Percentiles rank a stretch among this genome's conserved stretches.
These are phyloP conservation scores for Phialophora expanda DNA, from an alignment of 2,329 filamentous ascomycete genomes.

Conservation along the genomic window DNA sequence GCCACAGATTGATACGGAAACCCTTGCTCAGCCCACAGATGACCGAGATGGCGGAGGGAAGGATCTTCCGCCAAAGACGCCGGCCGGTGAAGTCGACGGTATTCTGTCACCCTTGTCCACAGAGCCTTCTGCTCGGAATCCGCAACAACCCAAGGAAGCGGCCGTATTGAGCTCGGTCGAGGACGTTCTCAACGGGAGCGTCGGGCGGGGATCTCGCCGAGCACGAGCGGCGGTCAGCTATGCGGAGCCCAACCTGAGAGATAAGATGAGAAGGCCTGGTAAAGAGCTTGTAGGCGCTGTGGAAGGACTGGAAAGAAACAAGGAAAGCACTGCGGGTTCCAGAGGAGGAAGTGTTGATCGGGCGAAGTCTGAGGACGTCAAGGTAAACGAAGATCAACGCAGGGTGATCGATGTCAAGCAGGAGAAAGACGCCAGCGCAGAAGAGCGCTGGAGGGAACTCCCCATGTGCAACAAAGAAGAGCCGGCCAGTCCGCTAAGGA, in stretches of 20 bases:
- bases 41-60: constrained; percentile 11
- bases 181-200: constrained; percentile 49
- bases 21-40: constrained; percentile 1
- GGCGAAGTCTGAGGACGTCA: constrained; percentile 27
- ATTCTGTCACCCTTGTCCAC: constrained; percentile 38
- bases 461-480: constrained; percentile 32
- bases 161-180: constrained; percentile 38
- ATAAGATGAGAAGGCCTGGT: constrained; percentile 82
- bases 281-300: constrained; percentile 79
- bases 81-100: constrained; percentile 26
- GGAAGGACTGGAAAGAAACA: constrained; percentile 56
- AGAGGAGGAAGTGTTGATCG: constrained; percentile 30
- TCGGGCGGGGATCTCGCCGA: constrained; percentile 69
- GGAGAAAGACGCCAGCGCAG: constrained; percentile 16
- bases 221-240: constrained; percentile 75
- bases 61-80: constrained; percentile 37
- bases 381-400: constrained; percentile 27
- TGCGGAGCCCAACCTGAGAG: constrained; percentile 77
- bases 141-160: constrained; percentile 32
- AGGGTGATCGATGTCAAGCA: constrained; percentile 30
- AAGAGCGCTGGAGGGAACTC: constrained; percentile 29
- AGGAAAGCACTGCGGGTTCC: constrained; percentile 44
- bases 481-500: constrained; percentile 34
- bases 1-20: constrained; percentile 11
- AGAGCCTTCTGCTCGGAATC: constrained; percentile 34